Conservation (phyloP, 257 asterid species). For the Primulina huaijiensis region DNA sequence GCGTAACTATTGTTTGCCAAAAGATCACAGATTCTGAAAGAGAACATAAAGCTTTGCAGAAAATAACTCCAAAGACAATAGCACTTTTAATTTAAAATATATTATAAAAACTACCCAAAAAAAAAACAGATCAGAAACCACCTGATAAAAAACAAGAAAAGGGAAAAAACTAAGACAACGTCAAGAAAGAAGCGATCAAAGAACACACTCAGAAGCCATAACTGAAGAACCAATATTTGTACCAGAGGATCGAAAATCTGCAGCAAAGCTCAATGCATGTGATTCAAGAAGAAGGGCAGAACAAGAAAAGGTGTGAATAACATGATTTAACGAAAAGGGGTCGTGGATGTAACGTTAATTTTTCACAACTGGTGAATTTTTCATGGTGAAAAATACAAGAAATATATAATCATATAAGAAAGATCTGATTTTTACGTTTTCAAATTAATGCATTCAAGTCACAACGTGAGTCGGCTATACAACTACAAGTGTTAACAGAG, state of each 20-base stretch:
- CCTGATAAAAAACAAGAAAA: constrained; percentile 1
- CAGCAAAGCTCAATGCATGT: constrained; percentile 15
- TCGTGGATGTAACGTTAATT: neutral
- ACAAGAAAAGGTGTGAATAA: constrained; percentile 7
- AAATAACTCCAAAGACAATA: constrained; percentile 18
- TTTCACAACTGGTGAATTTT: constrained; percentile 4
- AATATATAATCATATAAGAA: neutral
- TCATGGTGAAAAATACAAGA: neutral
- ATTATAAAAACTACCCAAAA: neutral
- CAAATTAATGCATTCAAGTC: neutral
- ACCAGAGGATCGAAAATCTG: neutral
- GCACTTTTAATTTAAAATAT: constrained; percentile 7
- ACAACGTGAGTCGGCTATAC: neutral
- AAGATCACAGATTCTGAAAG: constrained; percentile 27
- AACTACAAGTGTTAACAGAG: neutral
- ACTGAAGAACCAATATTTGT: constrained; percentile 7
- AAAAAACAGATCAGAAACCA: constrained; percentile 22
- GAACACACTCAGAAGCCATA: neutral
- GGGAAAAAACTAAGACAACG: neutral
- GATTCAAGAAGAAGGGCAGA: neutral
- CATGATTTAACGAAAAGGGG: neutral
- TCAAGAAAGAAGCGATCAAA: constrained; percentile 1
- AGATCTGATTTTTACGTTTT: neutral
- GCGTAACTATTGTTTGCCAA: constrained; percentile 16
- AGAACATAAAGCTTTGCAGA: constrained; percentile 2